Evolutionary conservation across 225 moss, liverwort and hornwort species (phyloP).

Genomic region (Bryoerythrophyllum caledonicum): DNA sequence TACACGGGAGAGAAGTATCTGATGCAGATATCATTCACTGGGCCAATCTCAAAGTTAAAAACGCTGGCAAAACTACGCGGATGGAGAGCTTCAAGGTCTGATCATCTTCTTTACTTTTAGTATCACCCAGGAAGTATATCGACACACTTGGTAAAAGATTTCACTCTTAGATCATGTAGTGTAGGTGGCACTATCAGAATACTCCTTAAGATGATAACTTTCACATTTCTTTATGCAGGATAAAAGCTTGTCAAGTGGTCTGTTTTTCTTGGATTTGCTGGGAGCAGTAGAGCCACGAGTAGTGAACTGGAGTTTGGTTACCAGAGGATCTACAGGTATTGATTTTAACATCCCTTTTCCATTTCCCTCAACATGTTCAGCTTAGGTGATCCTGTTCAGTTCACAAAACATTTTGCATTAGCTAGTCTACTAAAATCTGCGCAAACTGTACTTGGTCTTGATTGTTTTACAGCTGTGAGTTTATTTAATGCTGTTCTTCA

Average conservation of each 20-base stretch:
- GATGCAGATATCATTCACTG: conserved; percentile 90
- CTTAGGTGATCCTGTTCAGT: neutral
- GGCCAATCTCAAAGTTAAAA: conserved; percentile 89
- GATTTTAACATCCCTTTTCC: conserved; percentile 11
- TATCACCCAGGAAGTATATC: no score
- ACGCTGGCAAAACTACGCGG: conserved; percentile 72
- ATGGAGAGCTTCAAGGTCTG: conserved; percentile 87
- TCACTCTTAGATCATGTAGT: no score
- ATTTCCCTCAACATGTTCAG: neutral
- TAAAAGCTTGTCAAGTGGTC: conserved; percentile 74
- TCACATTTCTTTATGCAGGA: conserved; percentile 52
- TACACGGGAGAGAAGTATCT: conserved; percentile 84
- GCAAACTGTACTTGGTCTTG: neutral
- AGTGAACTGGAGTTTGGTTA: conserved; percentile 84
- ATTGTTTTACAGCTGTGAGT: neutral
- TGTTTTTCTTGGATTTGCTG: conserved; percentile 82
- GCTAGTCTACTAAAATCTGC: neutral
- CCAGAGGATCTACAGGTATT: conserved; percentile 65
- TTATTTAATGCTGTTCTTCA: neutral
- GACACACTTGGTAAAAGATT: no score
- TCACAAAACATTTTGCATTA: neutral
- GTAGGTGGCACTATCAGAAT: no score
- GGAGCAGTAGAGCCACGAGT: conserved; percentile 93
- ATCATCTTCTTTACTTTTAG: neutral
- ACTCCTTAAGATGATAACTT: neutral